phyloP scores from a whole-genome alignment of 2,329 filamentous ascomycete genomes.

The Teratosphaeria gauchensis region DNA sequence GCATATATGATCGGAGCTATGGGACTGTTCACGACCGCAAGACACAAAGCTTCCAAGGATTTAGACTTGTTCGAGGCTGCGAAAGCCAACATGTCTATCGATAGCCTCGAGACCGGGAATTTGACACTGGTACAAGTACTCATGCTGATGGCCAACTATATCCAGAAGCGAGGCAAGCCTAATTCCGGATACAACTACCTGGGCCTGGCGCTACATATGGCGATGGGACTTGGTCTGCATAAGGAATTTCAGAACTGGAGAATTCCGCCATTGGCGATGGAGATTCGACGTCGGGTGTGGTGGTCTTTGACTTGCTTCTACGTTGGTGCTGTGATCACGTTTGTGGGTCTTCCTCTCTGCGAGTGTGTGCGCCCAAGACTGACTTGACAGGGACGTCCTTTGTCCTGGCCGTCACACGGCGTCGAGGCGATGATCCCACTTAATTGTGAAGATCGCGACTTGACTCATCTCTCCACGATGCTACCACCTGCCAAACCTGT shows the following conservation, averaged over 20 bases:
- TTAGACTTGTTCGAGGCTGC: conserved; percentile 38
- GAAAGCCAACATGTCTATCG: conserved; percentile 36
- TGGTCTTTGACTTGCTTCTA: conserved; percentile 37
- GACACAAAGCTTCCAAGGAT: conserved; percentile 31
- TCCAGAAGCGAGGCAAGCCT: conserved; percentile 43
- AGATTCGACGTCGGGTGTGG: conserved; percentile 28
- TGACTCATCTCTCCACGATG: conserved; percentile 22
- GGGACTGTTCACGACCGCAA: conserved; percentile 32
- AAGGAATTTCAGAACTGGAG: conserved; percentile 41
- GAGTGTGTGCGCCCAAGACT: not conserved
- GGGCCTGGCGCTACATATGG: conserved; percentile 40
- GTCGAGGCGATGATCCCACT: conserved; percentile 35
- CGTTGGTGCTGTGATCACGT: conserved; percentile 42
- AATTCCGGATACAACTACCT: conserved; percentile 43
- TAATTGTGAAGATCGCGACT: conserved; percentile 38
- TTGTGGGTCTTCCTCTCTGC: conserved; percentile 27
- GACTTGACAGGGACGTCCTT: conserved; percentile 19
- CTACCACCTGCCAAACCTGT: conserved; percentile 9
- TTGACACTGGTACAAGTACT: conserved; percentile 40
- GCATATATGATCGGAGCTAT: conserved; percentile 38
- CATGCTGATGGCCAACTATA: conserved; percentile 39
- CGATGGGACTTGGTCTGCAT: conserved; percentile 42
- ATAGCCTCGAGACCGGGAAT: conserved; percentile 41
- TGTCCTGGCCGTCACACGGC: conserved; percentile 35
- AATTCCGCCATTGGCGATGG: conserved; percentile 30